A percentile compares a stretch with the other conserved stretches of the same genome.
phyloP scores from a whole-genome alignment of 306 rosid species.

The Prunus salicina region DNA sequence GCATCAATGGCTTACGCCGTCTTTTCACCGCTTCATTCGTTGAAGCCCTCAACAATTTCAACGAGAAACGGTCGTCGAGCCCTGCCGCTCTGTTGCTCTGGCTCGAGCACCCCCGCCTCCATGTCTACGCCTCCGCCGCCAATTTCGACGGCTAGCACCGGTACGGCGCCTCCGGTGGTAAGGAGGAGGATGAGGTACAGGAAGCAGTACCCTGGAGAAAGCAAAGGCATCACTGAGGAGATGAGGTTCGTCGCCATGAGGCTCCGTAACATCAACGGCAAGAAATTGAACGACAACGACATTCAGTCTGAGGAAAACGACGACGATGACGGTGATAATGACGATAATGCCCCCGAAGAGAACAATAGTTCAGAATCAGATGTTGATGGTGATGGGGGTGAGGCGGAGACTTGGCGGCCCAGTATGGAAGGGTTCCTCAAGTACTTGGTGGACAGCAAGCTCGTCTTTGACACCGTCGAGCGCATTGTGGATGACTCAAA shows the following conservation, averaged over 20 bases:
- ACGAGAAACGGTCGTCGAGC: slow-evolving; percentile 5
- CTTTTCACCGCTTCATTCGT: neutral
- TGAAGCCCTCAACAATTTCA: slow-evolving; percentile 13
- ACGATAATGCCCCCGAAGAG: neutral
- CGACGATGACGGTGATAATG: neutral
- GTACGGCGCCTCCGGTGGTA: slow-evolving; percentile 25
- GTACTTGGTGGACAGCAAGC: slow-evolving; percentile 70
- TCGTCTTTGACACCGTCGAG: slow-evolving; percentile 67
- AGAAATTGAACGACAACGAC: neutral
- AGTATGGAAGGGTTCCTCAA: slow-evolving; percentile 55
- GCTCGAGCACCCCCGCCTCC: slow-evolving; percentile 13
- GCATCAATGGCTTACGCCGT: slow-evolving; percentile 4
- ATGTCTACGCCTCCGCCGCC: slow-evolving; percentile 21
- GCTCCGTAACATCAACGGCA: slow-evolving; percentile 49
- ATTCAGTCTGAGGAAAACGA: neutral
- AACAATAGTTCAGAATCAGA: slow-evolving; percentile 5
- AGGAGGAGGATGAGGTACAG: slow-evolving; percentile 57
- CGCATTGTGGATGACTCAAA: slow-evolving; percentile 70
- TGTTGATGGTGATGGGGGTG: slow-evolving; percentile 10
- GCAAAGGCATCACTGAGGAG: slow-evolving; percentile 81
- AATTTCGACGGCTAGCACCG: neutral
- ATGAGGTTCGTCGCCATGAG: slow-evolving; percentile 93
- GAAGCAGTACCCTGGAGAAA: slow-evolving; percentile 76
- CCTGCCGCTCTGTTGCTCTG: slow-evolving; percentile 26
- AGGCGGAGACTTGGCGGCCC: slow-evolving; percentile 56